These are phyloP conservation scores for Globisporangium cederbergense DNA, from an alignment of 352 stramenopile genomes.

Conservation along the genomic window DNA sequence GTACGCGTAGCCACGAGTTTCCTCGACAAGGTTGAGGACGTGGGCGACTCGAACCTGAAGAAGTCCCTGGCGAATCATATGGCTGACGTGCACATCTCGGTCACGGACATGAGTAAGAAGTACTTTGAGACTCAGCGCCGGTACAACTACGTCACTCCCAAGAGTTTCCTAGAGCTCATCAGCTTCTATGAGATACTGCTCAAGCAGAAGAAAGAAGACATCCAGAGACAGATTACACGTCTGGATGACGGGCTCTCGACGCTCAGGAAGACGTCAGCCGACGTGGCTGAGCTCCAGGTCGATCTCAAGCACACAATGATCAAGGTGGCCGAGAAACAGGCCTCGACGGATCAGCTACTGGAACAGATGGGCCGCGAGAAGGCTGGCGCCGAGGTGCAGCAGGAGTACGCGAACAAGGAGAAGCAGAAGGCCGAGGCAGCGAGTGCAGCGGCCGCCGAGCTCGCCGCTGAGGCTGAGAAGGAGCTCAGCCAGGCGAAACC, in stretches of 20 bases:
- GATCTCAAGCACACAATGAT: slow-evolving; percentile 95
- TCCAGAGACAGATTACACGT: slow-evolving; percentile 94
- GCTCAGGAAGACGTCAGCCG: slow-evolving; percentile 93
- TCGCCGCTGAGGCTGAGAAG: slow-evolving; percentile 93
- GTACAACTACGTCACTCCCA: slow-evolving; percentile 99
- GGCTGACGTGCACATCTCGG: slow-evolving; percentile 96
- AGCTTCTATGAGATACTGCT: slow-evolving; percentile 97
- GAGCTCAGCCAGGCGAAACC: slow-evolving; percentile 95
- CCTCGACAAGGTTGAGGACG: slow-evolving; percentile 94
- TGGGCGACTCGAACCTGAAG: slow-evolving; percentile 79
- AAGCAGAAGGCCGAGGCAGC: slow-evolving; percentile 91
- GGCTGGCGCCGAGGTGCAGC: slow-evolving; percentile 91
- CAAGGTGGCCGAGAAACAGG: slow-evolving; percentile 95
- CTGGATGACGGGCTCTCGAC: slow-evolving; percentile 96
- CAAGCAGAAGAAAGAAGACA: slow-evolving; percentile 92
- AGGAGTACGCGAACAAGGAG: slow-evolving; percentile 94
- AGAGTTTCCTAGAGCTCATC: slow-evolving; percentile 98
- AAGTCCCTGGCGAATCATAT: slow-evolving; percentile 95
- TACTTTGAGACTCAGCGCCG: slow-evolving; percentile 95
- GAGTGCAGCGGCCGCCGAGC: slow-evolving; percentile 89
- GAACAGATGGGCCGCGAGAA: slow-evolving; percentile 94
- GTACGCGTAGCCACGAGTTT: slow-evolving; percentile 96
- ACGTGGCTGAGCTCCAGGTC: slow-evolving; percentile 95
- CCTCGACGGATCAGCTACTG: slow-evolving; percentile 91
- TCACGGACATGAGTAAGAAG: slow-evolving; percentile 93